Evolutionary conservation across 2,329 filamentous ascomycete genomes (phyloP), one percentile per base, ranked within the genome.

Genomic region (Claviceps purpurea): DNA sequence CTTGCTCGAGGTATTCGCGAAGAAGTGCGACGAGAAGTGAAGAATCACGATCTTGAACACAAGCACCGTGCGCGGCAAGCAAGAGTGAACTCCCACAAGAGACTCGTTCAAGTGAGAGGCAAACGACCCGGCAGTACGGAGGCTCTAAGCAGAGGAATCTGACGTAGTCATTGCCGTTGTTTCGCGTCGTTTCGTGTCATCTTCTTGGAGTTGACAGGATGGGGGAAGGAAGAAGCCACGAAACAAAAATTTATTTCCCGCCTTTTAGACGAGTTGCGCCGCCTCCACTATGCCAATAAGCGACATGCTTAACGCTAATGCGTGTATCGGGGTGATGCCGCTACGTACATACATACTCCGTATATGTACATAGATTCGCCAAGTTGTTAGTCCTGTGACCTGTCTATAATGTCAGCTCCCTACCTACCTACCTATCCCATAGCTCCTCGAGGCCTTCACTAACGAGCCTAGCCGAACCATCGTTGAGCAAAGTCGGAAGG

Each of bases 161-260:
- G 26, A 34, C 57, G 59, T 58, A 55, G 56, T 64, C 63, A 66
- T 66, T 55, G 60, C 61, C 61, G 57, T 56, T 61, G 62, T 24
- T 18, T 34, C 10, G 11, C 6, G 24, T 38, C 18, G 58, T 63
- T 59, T 63, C 64, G 62, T 66, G 64, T 64, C 64, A 67, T 67
- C 56, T 56, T 51, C 45, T 49, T 56, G 52, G 52, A 57, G 56
- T 61, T 56, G 55, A 50, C 51, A 41, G 46, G 47, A 37, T 5
- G 20, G 5, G 26, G 7, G 26, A 16, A n/a, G 14, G 8, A 20
- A 2, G 2, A 13, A 2, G 50, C 44, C 42, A 40, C n/a, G 34
- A 14, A 26, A 47, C 14, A 47, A 22, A 45, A 22, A 51, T 41
- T 47, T 30, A 10, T 30, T 30, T 30, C 26, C 26, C 11, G 26